Percentiles rank a stretch among this genome's conserved stretches.
Conservation (phyloP, 306 rosid species). For the Cicer chorassanicum region DNA sequence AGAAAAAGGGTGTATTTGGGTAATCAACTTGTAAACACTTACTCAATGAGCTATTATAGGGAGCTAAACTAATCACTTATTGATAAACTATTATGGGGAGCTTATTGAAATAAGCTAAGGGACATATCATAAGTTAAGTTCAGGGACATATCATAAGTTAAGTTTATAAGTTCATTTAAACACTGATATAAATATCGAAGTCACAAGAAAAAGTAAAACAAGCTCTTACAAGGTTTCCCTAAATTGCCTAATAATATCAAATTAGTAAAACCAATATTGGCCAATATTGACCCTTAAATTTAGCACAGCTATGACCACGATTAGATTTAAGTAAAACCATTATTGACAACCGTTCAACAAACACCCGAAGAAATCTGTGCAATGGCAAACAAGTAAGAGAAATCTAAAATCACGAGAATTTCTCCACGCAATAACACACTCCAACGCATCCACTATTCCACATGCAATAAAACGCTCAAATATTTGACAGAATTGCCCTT, state of each 20-base stretch:
- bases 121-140: background rate
- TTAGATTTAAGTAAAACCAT: background rate
- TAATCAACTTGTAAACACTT: background rate
- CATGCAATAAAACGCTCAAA: conserved; percentile 37
- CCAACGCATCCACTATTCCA: conserved; percentile 24
- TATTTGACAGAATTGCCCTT: conserved; percentile 2
- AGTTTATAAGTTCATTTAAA: background rate
- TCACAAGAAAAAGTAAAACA: background rate
- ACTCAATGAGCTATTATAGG: background rate
- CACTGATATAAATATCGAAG: background rate
- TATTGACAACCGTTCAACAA: conserved; percentile 16
- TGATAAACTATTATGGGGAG: background rate
- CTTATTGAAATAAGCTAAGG: background rate
- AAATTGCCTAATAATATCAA: conserved; percentile 1
- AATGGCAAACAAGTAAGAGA: conserved; percentile 7
- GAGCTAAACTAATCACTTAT: conserved; percentile 10
- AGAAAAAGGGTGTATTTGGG: background rate
- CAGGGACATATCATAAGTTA: background rate
- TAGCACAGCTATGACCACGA: background rate
- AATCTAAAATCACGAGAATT: conserved; percentile 9
- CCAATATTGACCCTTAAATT: conserved; percentile 8
- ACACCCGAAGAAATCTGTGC: background rate
- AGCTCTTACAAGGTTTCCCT: background rate
- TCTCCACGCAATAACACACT: conserved; percentile 18
- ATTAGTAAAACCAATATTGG: background rate